Percentiles rank a stretch among this genome's conserved stretches.
These are phyloP conservation scores for Viola odorata DNA, from an alignment of 345 rosid genomes.

Conservation along the genomic window DNA sequence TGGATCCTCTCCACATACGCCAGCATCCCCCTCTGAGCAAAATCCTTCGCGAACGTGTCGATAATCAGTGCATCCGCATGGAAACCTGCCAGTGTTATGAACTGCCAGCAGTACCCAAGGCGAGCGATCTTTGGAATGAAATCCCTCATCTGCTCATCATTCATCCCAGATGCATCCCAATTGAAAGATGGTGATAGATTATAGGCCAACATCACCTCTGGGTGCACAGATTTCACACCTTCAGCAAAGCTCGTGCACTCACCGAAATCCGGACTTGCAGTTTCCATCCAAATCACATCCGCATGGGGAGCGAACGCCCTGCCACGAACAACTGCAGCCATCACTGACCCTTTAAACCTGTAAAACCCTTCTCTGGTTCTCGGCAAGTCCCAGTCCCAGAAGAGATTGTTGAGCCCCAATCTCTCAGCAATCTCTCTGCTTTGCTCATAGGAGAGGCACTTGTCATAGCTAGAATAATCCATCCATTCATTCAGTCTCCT, in stretches of 20 bases:
- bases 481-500: constrained; percentile 63
- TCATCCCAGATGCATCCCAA: constrained; percentile 97
- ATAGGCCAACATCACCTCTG: constrained; percentile 83
- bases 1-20: constrained; percentile 97
- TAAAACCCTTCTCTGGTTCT: constrained; percentile 96
- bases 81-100: constrained; percentile 90
- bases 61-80: constrained; percentile 85
- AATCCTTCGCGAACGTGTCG: constrained; percentile 81
- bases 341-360: constrained; percentile 79
- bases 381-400: constrained; percentile 98
- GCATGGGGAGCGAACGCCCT: constrained; percentile 84
- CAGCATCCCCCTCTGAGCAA: constrained; percentile 77
- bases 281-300: constrained; percentile 94
- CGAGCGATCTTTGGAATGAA: constrained; percentile 79
- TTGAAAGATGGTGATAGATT: constrained; percentile 93
- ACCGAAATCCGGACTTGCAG: constrained; percentile 66
- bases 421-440: constrained; percentile 63
- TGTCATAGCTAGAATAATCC: constrained; percentile 55
- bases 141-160: constrained; percentile 68
- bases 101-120: constrained; percentile 92
- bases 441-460: constrained; percentile 65
- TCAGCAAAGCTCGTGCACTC: constrained; percentile 73
- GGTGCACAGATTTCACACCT: constrained; percentile 62
- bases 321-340: constrained; percentile 79
- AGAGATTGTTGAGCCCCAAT: constrained; percentile 66